Conservation (phyloP, 2,329 filamentous ascomycete genomes). For the Aspergillus latus region DNA sequence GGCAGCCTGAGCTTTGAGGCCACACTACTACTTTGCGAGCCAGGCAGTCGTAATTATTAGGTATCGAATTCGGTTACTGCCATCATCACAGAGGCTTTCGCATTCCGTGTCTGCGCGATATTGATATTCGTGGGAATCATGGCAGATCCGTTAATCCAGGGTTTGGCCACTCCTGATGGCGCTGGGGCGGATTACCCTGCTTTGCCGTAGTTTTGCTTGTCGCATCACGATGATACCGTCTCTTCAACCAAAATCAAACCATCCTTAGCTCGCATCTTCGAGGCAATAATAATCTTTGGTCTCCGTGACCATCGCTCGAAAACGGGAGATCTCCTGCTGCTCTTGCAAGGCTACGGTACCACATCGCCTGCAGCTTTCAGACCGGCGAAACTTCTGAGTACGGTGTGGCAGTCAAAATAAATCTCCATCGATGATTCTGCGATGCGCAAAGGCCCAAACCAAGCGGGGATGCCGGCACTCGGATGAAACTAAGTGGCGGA, state of each 20-base stretch:
- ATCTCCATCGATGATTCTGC: slow-evolving; percentile 8
- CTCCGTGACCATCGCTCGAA: slow-evolving; percentile 4
- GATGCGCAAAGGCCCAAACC: slow-evolving; percentile 23
- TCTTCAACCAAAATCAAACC: neutral
- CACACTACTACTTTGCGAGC: neutral
- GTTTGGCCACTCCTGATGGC: neutral
- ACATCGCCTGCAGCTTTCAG: neutral
- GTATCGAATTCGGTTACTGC: neutral
- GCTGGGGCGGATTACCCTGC: neutral
- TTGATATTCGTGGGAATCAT: neutral
- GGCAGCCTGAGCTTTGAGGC: slow-evolving; percentile 6
- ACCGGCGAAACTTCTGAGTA: slow-evolving; percentile 1
- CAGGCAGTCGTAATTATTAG: slow-evolving; percentile 4
- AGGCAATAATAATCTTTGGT: slow-evolving; percentile 1
- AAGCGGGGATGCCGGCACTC: slow-evolving; percentile 1
- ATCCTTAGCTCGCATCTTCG: slow-evolving; percentile 1
- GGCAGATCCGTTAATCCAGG: neutral
- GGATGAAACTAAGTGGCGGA: slow-evolving; percentile 18
- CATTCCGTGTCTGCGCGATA: neutral
- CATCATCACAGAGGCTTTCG: neutral
- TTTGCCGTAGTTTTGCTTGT: neutral
- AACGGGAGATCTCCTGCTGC: neutral
- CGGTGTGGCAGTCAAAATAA: neutral
- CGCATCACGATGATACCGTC: neutral
- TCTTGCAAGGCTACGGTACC: slow-evolving; percentile 18